Evolutionary conservation across 805 yeast species (phyloP).

Genomic region (Candida nonsorbophila): DNA sequence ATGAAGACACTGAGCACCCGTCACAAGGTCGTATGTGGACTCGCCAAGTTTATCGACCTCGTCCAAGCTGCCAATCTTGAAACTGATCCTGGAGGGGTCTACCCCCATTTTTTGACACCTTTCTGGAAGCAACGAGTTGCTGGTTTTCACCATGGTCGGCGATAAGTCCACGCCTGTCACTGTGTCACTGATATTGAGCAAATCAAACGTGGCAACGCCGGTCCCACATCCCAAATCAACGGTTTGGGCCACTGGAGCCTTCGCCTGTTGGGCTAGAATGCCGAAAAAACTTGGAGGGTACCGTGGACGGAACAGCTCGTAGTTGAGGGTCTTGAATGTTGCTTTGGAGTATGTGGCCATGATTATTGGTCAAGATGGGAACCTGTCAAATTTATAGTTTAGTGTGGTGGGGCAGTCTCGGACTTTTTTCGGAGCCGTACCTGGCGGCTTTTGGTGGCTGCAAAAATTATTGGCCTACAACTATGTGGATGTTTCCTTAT

Average conservation of each 20-base stretch:
- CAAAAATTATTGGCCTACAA: too few species aligned
- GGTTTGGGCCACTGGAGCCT: conserved; percentile 14
- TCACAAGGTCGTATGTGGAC: conserved; percentile 26
- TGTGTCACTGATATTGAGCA: conserved; percentile 30
- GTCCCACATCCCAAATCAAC: conserved; percentile 50
- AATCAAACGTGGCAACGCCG: conserved; percentile 45
- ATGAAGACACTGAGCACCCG: conserved; percentile 39
- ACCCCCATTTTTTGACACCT: conserved; percentile 19
- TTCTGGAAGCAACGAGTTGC: conserved; percentile 22
- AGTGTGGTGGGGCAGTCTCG: conserved; percentile 3
- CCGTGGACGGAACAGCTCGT: conserved; percentile 36
- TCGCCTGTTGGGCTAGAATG: conserved; percentile 20
- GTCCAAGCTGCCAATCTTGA: conserved; percentile 29
- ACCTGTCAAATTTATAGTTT: conserved; percentile 1
- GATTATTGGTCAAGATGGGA: background rate
- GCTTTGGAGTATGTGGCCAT: conserved; percentile 31
- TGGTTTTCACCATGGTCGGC: conserved; percentile 40
- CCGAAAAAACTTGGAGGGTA: conserved; percentile 35
- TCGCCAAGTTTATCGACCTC: conserved; percentile 10
- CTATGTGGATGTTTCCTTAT: too few species aligned
- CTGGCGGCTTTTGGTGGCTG: too few species aligned
- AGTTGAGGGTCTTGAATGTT: conserved; percentile 27
- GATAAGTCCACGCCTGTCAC: conserved; percentile 47
- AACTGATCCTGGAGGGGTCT: conserved; percentile 21
- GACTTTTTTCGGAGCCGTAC: conserved; percentile 1